Percentiles rank a stretch among this genome's conserved stretches.
Conservation (phyloP, 768 basidiomycete species). For the Aureoboletus auriporus region DNA sequence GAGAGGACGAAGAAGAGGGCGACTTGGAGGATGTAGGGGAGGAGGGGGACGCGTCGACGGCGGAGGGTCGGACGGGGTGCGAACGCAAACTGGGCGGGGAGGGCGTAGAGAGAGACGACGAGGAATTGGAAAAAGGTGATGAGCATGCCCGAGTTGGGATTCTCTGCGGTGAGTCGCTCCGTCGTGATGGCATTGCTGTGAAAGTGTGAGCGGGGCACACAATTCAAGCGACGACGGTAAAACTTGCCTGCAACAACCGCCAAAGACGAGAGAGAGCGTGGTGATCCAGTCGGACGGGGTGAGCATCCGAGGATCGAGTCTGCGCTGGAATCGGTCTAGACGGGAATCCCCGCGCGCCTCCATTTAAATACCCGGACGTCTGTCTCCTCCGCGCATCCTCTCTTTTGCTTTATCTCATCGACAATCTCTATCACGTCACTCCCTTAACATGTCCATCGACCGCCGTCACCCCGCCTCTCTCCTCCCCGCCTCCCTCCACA, state of each 20-base stretch:
- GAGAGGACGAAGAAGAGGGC: slow-evolving; percentile 76
- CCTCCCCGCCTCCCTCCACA: slow-evolving; percentile 68
- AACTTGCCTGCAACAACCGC: slow-evolving; percentile 78
- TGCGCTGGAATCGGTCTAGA: too few species aligned
- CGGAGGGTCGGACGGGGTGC: slow-evolving; percentile 32
- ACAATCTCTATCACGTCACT: slow-evolving; percentile 32
- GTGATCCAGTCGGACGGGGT: slow-evolving; percentile 46
- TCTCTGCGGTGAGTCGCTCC: slow-evolving; percentile 64
- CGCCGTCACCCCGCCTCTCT: slow-evolving; percentile 77
- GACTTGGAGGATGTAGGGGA: slow-evolving; percentile 76
- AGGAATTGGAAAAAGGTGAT: slow-evolving; percentile 88
- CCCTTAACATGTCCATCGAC: slow-evolving; percentile 35
- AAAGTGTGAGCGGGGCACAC: too few species aligned
- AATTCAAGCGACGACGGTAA: too few species aligned
- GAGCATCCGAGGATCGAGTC: too few species aligned
- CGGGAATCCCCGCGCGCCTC: too few species aligned
- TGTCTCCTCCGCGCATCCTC: neutral
- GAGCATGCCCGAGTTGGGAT: slow-evolving; percentile 72
- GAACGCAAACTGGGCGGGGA: slow-evolving; percentile 55
- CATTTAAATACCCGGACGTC: too few species aligned
- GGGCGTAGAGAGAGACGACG: slow-evolving; percentile 67
- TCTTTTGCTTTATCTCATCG: slow-evolving; percentile 19
- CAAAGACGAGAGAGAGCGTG: slow-evolving; percentile 75
- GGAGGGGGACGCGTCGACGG: slow-evolving; percentile 69
- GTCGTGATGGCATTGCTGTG: slow-evolving; percentile 72